Conservation (phyloP, 1,139 yeast species). For the Yamadazyma spencermartinsiae region DNA sequence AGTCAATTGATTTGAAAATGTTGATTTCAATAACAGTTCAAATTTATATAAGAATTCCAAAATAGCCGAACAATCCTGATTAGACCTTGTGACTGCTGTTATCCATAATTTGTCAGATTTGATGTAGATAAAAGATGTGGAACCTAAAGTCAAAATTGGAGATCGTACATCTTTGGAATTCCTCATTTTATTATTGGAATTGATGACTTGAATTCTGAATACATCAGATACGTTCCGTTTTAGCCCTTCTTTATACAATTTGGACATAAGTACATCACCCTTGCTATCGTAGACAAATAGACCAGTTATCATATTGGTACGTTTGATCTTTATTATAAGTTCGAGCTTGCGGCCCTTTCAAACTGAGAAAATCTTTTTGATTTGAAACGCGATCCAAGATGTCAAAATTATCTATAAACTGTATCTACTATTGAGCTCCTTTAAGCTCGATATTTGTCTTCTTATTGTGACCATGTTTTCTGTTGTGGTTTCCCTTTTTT, state of each 20-base stretch:
- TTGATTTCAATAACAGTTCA: constrained; percentile 39
- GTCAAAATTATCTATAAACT: background rate
- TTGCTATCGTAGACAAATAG: constrained; percentile 72
- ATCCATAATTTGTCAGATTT: constrained; percentile 71
- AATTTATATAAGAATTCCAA: constrained; percentile 76
- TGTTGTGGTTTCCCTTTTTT: constrained; percentile 58
- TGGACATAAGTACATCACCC: constrained; percentile 85
- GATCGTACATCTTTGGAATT: constrained; percentile 50
- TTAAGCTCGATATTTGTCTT: constrained; percentile 26
- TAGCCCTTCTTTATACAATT: constrained; percentile 70
- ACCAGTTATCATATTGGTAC: constrained; percentile 68
- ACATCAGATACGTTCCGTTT: constrained; percentile 75
- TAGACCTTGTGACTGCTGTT: constrained; percentile 85
- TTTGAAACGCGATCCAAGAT: background rate
- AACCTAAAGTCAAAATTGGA: constrained; percentile 88
- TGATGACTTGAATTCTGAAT: constrained; percentile 85
- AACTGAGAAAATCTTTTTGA: too few relatives aligned
- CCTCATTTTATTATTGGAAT: constrained; percentile 32
- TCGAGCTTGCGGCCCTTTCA: too few relatives aligned
- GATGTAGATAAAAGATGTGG: constrained; percentile 86
- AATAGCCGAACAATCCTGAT: constrained; percentile 79
- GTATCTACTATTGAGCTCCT: constrained; percentile 1
- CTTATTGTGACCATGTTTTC: constrained; percentile 61
- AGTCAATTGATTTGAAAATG: constrained; percentile 20
- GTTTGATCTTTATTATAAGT: too few relatives aligned